A percentile compares a stretch with the other conserved stretches of the same genome.
These are phyloP conservation scores for Trebouxia sp. DNA, from an alignment of 139 green algal species.

Conservation along the genomic window DNA sequence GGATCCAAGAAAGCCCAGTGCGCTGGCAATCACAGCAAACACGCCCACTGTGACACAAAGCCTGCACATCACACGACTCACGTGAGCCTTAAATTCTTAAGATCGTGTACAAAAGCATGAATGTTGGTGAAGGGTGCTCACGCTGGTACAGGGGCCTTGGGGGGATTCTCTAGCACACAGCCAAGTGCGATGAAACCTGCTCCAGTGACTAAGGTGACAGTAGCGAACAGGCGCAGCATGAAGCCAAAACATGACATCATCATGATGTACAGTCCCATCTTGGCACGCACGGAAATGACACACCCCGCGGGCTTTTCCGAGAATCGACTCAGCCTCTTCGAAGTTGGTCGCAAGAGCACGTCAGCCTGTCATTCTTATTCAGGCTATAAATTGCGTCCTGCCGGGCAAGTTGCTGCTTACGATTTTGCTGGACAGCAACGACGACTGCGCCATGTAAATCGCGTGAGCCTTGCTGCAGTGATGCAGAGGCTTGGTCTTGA, in stretches of 20 bases:
- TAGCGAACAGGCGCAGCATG: constrained; percentile 22
- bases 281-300: background rate
- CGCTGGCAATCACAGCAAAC: constrained; percentile 18
- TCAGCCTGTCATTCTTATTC: no score
- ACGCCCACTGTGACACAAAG: constrained; percentile 15
- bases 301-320: background rate
- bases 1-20: constrained; percentile 16
- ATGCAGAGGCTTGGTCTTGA: no score
- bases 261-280: background rate
- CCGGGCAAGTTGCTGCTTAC: no score
- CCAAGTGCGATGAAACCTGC: constrained; percentile 31
- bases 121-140: no score
- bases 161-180: constrained; percentile 29
- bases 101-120: no score
- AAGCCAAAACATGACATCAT: constrained; percentile 25
- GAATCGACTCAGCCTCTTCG: no score
- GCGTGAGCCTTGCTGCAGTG: no score
- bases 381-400: no score
- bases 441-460: background rate
- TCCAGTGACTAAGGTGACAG: constrained; percentile 10
- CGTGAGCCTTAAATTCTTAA: no score
- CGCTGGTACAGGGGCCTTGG: constrained; percentile 27
- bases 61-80: background rate
- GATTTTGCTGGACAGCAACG: background rate
- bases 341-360: no score